Evolutionary conservation across 2,329 filamentous ascomycete species (phyloP).

Genomic region (Ophiostoma triangulosporum): DNA sequence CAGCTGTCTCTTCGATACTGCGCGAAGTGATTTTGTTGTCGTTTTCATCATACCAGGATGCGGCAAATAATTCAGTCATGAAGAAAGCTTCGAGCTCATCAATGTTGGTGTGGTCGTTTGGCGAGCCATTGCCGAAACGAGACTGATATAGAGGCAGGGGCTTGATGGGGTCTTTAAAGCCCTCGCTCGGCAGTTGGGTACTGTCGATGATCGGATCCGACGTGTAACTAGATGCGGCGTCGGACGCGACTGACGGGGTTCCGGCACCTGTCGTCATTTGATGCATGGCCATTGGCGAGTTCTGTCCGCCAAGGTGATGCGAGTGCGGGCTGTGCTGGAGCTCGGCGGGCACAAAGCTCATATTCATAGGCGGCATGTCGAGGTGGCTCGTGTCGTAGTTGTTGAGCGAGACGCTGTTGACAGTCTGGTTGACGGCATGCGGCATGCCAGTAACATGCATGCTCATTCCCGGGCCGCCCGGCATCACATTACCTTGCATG

Average conservation of each 20-base stretch:
- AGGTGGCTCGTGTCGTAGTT: neutral
- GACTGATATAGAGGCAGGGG: neutral
- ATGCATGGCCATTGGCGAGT: constrained; percentile 1
- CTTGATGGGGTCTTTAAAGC: neutral
- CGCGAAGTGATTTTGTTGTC: constrained; percentile 30
- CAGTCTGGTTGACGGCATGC: neutral
- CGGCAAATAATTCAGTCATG: constrained; percentile 34
- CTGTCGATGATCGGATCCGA: neutral
- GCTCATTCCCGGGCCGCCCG: constrained; percentile 9
- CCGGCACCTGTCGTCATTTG: neutral
- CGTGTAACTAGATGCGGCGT: neutral
- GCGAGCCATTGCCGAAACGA: constrained; percentile 13
- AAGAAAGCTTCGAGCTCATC: constrained; percentile 43
- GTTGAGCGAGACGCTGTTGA: neutral
- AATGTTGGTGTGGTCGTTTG: constrained; percentile 39
- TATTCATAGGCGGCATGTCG: neutral
- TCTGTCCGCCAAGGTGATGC: neutral
- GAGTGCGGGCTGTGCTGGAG: neutral
- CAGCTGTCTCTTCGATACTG: constrained; percentile 37
- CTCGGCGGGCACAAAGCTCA: neutral
- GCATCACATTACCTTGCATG: constrained; percentile 6
- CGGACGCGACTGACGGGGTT: neutral
- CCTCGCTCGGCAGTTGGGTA: neutral
- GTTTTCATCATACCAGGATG: constrained; percentile 36
- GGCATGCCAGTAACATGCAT: neutral